Evolutionary conservation across 202 grass and related monocot species (phyloP).

Genomic region (Schoenoplectus tabernaemontani): DNA sequence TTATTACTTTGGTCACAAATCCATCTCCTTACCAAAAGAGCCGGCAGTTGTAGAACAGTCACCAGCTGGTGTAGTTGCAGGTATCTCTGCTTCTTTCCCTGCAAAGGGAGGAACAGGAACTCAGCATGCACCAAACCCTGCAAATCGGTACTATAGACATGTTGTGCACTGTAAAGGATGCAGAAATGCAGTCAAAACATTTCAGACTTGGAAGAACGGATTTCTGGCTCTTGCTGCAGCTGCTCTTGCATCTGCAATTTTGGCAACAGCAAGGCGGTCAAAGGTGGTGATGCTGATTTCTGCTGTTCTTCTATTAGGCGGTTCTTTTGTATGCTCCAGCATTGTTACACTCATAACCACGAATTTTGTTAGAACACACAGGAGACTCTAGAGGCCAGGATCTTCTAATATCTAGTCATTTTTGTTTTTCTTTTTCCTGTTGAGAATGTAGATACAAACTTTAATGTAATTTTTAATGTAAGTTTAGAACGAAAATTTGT

Average conservation of each 20-base stretch:
- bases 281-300: slow-evolving; percentile 44
- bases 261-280: slow-evolving; percentile 34
- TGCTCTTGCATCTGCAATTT: slow-evolving; percentile 37
- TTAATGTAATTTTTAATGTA: neutral
- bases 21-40: slow-evolving; percentile 32
- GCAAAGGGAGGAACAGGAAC: slow-evolving; percentile 68
- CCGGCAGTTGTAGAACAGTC: slow-evolving; percentile 78
- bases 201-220: slow-evolving; percentile 37
- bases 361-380: slow-evolving; percentile 74
- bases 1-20: slow-evolving; percentile 88
- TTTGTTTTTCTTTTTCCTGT: neutral
- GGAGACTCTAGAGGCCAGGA: slow-evolving; percentile 42
- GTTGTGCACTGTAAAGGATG: slow-evolving; percentile 94
- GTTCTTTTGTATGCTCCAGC: slow-evolving; percentile 36
- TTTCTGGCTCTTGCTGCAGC: slow-evolving; percentile 30
- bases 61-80: slow-evolving; percentile 49
- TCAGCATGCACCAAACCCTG: slow-evolving; percentile 65
- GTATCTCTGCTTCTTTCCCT: slow-evolving; percentile 62
- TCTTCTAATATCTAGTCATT: neutral
- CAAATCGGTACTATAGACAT: slow-evolving; percentile 74
- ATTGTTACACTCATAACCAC: slow-evolving; percentile 62
- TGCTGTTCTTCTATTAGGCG: slow-evolving; percentile 36
- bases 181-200: slow-evolving; percentile 37
- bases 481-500: neutral
- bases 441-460: neutral